Conservation (phyloP, 163 green algal species). For the Chlorella variabilis region DNA sequence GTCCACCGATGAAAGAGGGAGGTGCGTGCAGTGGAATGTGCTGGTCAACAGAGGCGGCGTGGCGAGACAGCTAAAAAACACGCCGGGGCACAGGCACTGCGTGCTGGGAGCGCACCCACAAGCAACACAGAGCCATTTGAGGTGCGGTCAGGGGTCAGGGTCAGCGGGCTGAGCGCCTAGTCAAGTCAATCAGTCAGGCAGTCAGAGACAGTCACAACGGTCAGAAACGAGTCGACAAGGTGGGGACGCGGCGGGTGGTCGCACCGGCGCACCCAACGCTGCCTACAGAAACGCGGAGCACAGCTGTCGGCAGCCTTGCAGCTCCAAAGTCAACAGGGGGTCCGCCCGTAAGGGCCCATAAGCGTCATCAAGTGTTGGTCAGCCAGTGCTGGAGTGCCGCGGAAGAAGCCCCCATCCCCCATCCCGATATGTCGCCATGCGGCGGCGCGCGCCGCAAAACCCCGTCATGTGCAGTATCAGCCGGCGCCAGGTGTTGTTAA, state of each 20-base stretch:
- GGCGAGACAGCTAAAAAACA: neutral
- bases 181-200: neutral
- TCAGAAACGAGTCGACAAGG: neutral
- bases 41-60: neutral
- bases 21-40: neutral
- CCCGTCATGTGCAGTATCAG: too few species aligned
- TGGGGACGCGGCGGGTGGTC: too few species aligned
- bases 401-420: neutral
- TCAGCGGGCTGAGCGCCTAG: too few species aligned
- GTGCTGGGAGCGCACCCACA: conserved; percentile 4
- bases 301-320: neutral
- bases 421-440: neutral
- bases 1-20: neutral
- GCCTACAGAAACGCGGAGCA: too few species aligned
- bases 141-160: neutral
- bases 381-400: too few species aligned
- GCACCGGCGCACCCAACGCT: too few species aligned
- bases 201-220: neutral
- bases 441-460: too few species aligned
- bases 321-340: neutral
- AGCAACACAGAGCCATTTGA: too few species aligned
- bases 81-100: neutral
- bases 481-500: too few species aligned
- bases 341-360: neutral
- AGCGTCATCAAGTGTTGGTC: neutral